Conservation (phyloP, 352 stramenopile species). For the Phytophthora pseudosyringae region DNA sequence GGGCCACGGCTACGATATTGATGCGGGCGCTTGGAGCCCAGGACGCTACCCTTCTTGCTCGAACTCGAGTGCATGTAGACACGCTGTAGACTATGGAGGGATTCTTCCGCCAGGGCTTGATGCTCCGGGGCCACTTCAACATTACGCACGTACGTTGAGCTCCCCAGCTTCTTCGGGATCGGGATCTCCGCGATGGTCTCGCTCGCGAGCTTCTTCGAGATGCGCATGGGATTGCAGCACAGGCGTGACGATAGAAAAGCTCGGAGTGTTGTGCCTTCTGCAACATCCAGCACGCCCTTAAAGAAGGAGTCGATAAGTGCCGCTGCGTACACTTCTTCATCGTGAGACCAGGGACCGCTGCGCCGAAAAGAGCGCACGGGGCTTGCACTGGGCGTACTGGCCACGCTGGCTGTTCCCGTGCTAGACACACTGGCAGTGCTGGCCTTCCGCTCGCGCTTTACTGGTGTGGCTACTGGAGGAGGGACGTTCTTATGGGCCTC, state of each 20-base stretch:
- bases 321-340: constrained; percentile 74
- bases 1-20: constrained; percentile 19
- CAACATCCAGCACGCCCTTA: constrained; percentile 63
- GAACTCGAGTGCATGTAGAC: constrained; percentile 39
- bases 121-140: constrained; percentile 41
- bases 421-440: constrained; percentile 39
- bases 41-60: constrained; percentile 1
- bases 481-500: constrained; percentile 41
- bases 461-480: constrained; percentile 5
- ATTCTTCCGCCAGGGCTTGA: constrained; percentile 44
- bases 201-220: constrained; percentile 82
- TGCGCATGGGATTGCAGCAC: constrained; percentile 78
- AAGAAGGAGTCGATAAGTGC: constrained; percentile 74
- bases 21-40: constrained; percentile 29
- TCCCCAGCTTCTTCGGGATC: constrained; percentile 79
- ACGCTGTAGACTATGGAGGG: constrained; percentile 46
- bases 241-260: constrained; percentile 66
- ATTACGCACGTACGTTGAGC: constrained; percentile 62
- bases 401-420: constrained; percentile 26
- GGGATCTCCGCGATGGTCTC: constrained; percentile 67
- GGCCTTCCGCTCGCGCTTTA: constrained; percentile 38
- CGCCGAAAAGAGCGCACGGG: constrained; percentile 45
- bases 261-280: constrained; percentile 70
- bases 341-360: constrained; percentile 69
- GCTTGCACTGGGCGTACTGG: constrained; percentile 33